phyloP scores from a whole-genome alignment of 768 basidiomycete species.

The Lyophyllum semitale region DNA sequence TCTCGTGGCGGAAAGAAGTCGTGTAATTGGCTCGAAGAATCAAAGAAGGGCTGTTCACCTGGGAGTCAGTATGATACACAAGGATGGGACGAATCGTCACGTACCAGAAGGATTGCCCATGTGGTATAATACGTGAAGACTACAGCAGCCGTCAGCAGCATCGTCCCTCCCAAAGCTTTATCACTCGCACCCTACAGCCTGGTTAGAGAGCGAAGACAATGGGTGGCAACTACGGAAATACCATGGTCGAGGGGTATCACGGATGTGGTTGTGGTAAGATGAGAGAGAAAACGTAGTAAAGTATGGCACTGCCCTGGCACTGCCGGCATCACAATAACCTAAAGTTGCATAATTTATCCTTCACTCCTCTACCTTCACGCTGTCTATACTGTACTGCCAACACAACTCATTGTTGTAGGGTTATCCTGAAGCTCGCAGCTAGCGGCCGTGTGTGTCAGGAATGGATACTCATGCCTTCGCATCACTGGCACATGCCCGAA shows the following conservation, averaged over 20 bases:
- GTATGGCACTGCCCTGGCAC: too few species aligned
- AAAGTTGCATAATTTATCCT: background rate
- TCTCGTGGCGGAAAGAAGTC: conserved; percentile 83
- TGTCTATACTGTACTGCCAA: background rate
- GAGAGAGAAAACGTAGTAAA: too few species aligned
- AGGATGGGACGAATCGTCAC: conserved; percentile 24
- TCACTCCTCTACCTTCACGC: background rate
- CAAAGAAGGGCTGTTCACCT: conserved; percentile 73
- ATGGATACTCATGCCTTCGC: conserved; percentile 79
- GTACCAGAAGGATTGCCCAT: conserved; percentile 87
- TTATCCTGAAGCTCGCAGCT: background rate
- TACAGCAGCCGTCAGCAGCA: conserved; percentile 76
- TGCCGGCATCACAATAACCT: background rate
- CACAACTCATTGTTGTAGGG: background rate
- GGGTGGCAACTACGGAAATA: conserved; percentile 8
- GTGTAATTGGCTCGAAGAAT: conserved; percentile 72
- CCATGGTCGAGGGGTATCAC: conserved; percentile 12
- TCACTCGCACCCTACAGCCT: conserved; percentile 73
- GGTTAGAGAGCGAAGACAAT: conserved; percentile 6
- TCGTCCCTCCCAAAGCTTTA: conserved; percentile 74
- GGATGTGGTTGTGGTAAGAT: conserved; percentile 8
- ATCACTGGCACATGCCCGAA: conserved; percentile 81
- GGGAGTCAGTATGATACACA: conserved; percentile 9
- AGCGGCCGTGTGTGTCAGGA: conserved; percentile 14
- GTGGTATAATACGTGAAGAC: conserved; percentile 90